Evolutionary conservation across 163 green algal species (phyloP).

Genomic region (Coccomyxa subellipsoidea): DNA sequence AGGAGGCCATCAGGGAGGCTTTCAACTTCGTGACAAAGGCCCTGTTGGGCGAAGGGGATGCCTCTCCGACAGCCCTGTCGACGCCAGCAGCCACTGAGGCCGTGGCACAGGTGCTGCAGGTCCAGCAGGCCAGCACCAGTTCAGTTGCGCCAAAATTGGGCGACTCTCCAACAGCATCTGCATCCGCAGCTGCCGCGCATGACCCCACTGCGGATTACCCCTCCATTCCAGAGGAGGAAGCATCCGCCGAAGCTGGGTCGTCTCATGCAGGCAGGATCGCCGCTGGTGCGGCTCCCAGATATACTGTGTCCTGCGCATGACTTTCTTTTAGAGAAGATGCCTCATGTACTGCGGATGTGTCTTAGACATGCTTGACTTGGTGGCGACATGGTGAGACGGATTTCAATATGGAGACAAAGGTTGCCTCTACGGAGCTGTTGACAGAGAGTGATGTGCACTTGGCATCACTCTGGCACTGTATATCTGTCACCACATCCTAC

Average conservation of each 20-base stretch:
- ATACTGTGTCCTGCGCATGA: neutral
- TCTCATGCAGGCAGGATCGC: neutral
- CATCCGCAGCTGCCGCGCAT: neutral
- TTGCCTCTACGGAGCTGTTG: no score
- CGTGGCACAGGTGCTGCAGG: neutral
- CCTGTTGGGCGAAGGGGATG: neutral
- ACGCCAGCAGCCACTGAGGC: no score
- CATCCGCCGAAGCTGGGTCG: neutral
- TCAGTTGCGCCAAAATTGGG: neutral
- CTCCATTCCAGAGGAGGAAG: neutral
- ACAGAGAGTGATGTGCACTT: no score
- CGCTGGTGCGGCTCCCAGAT: neutral
- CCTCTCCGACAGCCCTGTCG: neutral
- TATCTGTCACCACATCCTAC: no score
- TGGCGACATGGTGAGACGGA: no score
- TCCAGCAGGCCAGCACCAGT: neutral
- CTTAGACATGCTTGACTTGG: no score
- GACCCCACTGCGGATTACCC: neutral
- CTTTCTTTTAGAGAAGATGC: no score
- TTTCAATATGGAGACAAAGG: no score
- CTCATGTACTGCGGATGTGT: no score
- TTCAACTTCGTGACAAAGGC: conserved; percentile 4
- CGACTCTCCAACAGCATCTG: neutral
- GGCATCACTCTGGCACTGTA: no score
- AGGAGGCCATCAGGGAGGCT: conserved; percentile 13